A percentile compares a stretch with the other conserved stretches of the same genome.
Evolutionary conservation across 345 rosid genomes (phyloP).

Genomic region (Mangifera indica): DNA sequence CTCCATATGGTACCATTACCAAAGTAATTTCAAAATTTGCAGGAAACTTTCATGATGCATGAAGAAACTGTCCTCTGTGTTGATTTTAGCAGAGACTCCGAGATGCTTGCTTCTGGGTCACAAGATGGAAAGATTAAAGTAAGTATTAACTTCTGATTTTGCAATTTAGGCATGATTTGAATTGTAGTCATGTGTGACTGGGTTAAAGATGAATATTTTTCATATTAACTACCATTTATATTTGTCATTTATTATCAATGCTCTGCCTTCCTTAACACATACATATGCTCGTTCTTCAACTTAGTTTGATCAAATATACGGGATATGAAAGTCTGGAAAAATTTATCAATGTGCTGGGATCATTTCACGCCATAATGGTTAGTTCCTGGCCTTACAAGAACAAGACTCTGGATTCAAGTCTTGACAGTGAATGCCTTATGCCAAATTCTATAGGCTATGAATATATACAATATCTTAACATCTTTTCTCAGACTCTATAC

Average conservation of each 20-base stretch:
- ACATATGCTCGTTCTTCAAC: background rate
- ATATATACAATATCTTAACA: background rate
- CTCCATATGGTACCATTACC: slow-evolving; percentile 22
- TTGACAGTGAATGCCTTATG: background rate
- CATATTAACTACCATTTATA: background rate
- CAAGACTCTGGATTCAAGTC: background rate
- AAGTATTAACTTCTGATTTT: slow-evolving; percentile 31
- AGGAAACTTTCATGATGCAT: slow-evolving; percentile 99
- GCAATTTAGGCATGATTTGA: slow-evolving; percentile 1
- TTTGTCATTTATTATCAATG: background rate
- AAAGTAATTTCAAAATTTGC: slow-evolving; percentile 29
- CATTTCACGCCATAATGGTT: background rate
- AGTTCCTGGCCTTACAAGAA: background rate
- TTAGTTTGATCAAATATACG: background rate
- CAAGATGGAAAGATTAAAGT: slow-evolving; percentile 98
- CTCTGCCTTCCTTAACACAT: background rate
- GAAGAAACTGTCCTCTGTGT: slow-evolving; percentile 94
- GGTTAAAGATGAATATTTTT: background rate
- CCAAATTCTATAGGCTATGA: background rate
- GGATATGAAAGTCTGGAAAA: background rate
- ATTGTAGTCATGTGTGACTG: background rate
- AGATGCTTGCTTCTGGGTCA: slow-evolving; percentile 93
- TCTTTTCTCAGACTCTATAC: background rate
- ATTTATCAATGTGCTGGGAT: background rate
- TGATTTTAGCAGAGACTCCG: slow-evolving; percentile 98